These are phyloP conservation scores for Corylus americana DNA, from an alignment of 306 rosid species.

Conservation along the genomic window DNA sequence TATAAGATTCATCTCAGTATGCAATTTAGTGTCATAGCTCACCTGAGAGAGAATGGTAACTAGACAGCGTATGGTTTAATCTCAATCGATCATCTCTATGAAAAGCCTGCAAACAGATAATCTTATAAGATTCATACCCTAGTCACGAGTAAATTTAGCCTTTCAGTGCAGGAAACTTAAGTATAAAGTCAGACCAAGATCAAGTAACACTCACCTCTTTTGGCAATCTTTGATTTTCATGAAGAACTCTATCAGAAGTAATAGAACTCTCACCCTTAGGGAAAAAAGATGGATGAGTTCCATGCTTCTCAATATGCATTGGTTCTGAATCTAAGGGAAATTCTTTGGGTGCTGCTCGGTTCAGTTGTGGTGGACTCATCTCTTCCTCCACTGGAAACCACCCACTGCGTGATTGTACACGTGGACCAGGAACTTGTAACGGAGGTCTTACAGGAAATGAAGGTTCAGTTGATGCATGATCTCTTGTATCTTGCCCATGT, in stretches of 20 bases:
- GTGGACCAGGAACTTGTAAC: slow-evolving; percentile 61
- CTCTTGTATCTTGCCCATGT: slow-evolving; percentile 97
- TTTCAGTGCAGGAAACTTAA: slow-evolving; percentile 19
- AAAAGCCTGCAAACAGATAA: slow-evolving; percentile 62
- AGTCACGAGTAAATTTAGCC: slow-evolving; percentile 20
- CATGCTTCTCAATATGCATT: slow-evolving; percentile 67
- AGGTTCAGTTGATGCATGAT: slow-evolving; percentile 63
- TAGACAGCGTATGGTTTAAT: slow-evolving; percentile 55
- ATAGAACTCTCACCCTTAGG: slow-evolving; percentile 70
- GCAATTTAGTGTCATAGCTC: slow-evolving; percentile 35
- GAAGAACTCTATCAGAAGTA: slow-evolving; percentile 71
- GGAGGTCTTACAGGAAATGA: slow-evolving; percentile 68
- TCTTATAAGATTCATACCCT: slow-evolving; percentile 10
- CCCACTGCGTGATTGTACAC: slow-evolving; percentile 55
- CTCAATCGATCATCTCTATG: slow-evolving; percentile 85
- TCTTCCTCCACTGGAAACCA: slow-evolving; percentile 95
- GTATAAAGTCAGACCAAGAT: slow-evolving; percentile 30
- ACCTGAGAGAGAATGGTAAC: slow-evolving; percentile 73
- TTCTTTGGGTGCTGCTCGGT: slow-evolving; percentile 62
- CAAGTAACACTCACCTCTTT: slow-evolving; percentile 63
- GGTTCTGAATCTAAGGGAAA: slow-evolving; percentile 73
- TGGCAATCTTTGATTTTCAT: slow-evolving; percentile 67
- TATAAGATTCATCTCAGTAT: slow-evolving; percentile 16
- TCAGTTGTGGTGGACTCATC: slow-evolving; percentile 71
- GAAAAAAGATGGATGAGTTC: slow-evolving; percentile 71